Conservation (phyloP, 805 yeast genomes). For the Torulaspora maleeae region DNA sequence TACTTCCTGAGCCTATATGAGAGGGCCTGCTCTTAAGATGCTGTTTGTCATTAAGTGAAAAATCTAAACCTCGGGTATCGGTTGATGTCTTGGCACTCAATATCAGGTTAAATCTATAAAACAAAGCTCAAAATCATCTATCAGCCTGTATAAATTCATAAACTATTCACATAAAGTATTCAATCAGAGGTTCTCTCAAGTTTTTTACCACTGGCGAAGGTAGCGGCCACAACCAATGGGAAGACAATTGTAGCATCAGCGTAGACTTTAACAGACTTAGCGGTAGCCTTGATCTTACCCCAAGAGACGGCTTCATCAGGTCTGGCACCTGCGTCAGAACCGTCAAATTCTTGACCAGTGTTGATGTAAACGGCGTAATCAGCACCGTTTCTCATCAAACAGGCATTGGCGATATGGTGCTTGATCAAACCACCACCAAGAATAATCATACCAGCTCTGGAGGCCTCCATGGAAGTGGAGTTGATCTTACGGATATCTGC, state of each 20-base stretch:
- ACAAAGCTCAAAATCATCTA: neutral
- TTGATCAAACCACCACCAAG: conserved; percentile 95
- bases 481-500: conserved; percentile 89
- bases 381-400: conserved; percentile 98
- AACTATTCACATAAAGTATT: conserved; percentile 9
- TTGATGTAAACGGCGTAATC: conserved; percentile 96
- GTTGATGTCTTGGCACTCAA: too few relatives aligned
- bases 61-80: neutral
- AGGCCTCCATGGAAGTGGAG: conserved; percentile 91
- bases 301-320: conserved; percentile 98
- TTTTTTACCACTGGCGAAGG: conserved; percentile 65
- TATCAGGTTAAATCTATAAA: neutral
- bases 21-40: too few relatives aligned
- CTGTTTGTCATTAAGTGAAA: neutral
- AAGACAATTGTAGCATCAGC: conserved; percentile 93
- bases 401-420: conserved; percentile 97
- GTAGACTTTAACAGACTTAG: conserved; percentile 83
- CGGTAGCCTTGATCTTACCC: conserved; percentile 98
- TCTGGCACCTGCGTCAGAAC: conserved; percentile 98
- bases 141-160: conserved; percentile 2
- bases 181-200: conserved; percentile 11
- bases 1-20: too few relatives aligned
- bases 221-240: conserved; percentile 96
- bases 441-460: conserved; percentile 90
- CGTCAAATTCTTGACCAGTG: conserved; percentile 98